These are phyloP conservation scores for Pisolithus albus DNA, from an alignment of 768 basidiomycete species.

Conservation along the genomic window DNA sequence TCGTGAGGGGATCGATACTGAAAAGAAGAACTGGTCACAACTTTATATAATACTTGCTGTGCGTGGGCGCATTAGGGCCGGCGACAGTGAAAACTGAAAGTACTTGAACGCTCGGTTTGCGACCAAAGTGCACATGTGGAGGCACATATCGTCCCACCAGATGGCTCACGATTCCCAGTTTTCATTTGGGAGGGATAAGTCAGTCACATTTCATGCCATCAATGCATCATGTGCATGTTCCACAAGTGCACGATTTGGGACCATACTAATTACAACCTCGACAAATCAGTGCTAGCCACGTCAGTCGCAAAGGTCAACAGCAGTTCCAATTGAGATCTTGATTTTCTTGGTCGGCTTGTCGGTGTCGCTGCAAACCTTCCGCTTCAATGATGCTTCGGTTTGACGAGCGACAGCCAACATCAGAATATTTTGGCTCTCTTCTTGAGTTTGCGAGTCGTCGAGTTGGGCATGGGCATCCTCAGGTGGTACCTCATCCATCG, in stretches of 20 bases:
- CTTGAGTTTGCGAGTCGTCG: conserved; percentile 35
- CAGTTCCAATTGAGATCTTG: conserved; percentile 65
- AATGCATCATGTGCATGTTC: too few relatives aligned
- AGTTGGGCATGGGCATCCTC: background rate
- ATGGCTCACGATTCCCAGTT: too few relatives aligned
- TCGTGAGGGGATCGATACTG: conserved; percentile 32
- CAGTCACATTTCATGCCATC: too few relatives aligned
- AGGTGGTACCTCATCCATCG: background rate
- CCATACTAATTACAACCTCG: too few relatives aligned
- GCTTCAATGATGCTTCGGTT: conserved; percentile 27
- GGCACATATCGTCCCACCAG: too few relatives aligned
- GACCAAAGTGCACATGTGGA: too few relatives aligned
- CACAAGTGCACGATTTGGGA: too few relatives aligned
- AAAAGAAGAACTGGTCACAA: background rate
- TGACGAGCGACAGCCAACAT: conserved; percentile 10
- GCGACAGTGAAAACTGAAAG: too few relatives aligned
- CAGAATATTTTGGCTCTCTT: conserved; percentile 29
- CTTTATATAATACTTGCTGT: too few relatives aligned
- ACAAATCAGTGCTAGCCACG: conserved; percentile 1
- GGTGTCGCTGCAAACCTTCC: conserved; percentile 20
- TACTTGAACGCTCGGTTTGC: too few relatives aligned
- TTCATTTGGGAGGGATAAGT: too few relatives aligned
- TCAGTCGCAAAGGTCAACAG: conserved; percentile 72
- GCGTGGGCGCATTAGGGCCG: too few relatives aligned
- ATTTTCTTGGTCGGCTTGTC: conserved; percentile 42